Conservation (phyloP, 2,329 filamentous ascomycete genomes). For the Hyphodiscus sp. region DNA sequence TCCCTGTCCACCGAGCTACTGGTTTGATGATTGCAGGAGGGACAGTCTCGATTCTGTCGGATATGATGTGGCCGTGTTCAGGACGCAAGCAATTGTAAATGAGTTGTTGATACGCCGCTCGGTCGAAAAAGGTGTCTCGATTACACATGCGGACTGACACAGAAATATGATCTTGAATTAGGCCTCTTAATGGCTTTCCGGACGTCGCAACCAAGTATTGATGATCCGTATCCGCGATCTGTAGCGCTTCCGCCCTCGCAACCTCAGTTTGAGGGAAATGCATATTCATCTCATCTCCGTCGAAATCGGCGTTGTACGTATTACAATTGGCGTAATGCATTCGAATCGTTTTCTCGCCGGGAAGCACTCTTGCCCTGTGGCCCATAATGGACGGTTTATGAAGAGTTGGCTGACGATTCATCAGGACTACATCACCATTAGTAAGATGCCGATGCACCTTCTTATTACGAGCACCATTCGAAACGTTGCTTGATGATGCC, state of each 20-base stretch:
- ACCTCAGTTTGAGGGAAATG: conserved; percentile 98
- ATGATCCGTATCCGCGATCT: conserved; percentile 92
- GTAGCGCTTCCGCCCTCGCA: conserved; percentile 84
- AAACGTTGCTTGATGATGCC: conserved; percentile 69
- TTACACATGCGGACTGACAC: conserved; percentile 88
- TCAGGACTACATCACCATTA: conserved; percentile 93
- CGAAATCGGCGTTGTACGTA: conserved; percentile 98
- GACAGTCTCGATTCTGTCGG: conserved; percentile 74
- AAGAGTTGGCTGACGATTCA: conserved; percentile 97
- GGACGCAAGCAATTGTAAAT: conserved; percentile 85
- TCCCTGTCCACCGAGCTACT: conserved; percentile 81
- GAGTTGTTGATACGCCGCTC: conserved; percentile 87
- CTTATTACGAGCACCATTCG: conserved; percentile 77
- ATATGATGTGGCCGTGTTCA: conserved; percentile 81
- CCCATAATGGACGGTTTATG: conserved; percentile 99
- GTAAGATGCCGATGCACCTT: conserved; percentile 95
- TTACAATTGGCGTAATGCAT: conserved; percentile 99
- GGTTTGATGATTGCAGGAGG: conserved; percentile 80
- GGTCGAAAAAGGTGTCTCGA: conserved; percentile 83
- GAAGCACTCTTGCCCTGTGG: conserved; percentile 84
- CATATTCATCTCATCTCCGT: conserved; percentile 99
- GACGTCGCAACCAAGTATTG: conserved; percentile 93
- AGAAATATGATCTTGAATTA: conserved; percentile 98
- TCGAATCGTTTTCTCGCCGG: conserved; percentile 92
- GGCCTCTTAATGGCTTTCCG: conserved; percentile 85